These are phyloP conservation scores for Flueggea neowawraea DNA, from an alignment of 441 rosid genomes.

Conservation along the genomic window DNA sequence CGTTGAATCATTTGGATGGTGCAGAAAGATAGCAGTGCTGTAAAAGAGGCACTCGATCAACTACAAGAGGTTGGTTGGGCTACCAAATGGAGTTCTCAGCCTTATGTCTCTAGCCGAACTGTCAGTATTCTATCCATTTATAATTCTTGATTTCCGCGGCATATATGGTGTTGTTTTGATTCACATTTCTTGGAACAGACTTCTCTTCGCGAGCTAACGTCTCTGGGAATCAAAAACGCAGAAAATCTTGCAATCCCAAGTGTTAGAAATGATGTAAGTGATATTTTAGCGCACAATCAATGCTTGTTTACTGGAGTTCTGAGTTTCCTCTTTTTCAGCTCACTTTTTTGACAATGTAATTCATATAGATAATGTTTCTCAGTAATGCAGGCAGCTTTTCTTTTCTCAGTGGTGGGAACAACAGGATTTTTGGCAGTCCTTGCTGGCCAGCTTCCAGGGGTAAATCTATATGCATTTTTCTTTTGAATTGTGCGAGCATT, in stretches of 20 bases:
- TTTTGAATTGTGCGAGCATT: too few species aligned
- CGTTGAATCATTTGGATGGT: neutral
- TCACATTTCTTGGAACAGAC: slow-evolving; percentile 37
- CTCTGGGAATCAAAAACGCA: slow-evolving; percentile 79
- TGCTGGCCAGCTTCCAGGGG: slow-evolving; percentile 96
- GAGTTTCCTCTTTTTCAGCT: too few species aligned
- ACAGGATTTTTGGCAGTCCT: slow-evolving; percentile 72
- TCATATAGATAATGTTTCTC: slow-evolving; percentile 32
- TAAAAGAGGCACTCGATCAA: slow-evolving; percentile 71
- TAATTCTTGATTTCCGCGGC: neutral
- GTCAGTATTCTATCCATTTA: slow-evolving; percentile 36
- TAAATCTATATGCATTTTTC: slow-evolving; percentile 16
- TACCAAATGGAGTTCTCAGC: slow-evolving; percentile 93
- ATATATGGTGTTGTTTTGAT: neutral
- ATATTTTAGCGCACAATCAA: neutral
- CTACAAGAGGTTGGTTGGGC: slow-evolving; percentile 81
- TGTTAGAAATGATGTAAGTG: slow-evolving; percentile 86
- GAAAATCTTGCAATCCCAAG: slow-evolving; percentile 94
- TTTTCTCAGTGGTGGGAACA: slow-evolving; percentile 82
- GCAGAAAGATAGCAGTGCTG: slow-evolving; percentile 86
- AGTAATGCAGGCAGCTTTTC: slow-evolving; percentile 89
- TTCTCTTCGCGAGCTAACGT: slow-evolving; percentile 73
- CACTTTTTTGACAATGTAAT: neutral
- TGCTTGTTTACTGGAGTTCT: neutral
- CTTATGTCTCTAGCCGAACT: slow-evolving; percentile 92